A percentile compares a stretch with the other conserved stretches of the same genome.
These are phyloP conservation scores for Oehlia diaphana DNA, from an alignment of 192 early-diverging fungal species.

Conservation along the genomic window DNA sequence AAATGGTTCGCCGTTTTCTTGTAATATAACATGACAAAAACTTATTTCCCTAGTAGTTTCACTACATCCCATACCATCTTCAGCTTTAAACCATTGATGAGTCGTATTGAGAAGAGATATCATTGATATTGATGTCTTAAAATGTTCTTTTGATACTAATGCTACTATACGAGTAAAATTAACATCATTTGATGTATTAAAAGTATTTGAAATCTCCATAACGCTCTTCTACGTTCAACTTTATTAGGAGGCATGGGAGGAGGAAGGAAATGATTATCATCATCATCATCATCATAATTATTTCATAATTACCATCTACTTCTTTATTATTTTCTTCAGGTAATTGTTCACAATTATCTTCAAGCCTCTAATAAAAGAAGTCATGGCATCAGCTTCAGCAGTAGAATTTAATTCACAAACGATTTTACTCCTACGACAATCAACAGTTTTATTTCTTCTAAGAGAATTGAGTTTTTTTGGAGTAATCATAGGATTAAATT, in stretches of 20 bases:
- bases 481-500: conserved; percentile 13
- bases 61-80: conserved; percentile 9
- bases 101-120: conserved; percentile 23
- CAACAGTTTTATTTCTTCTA: not conserved
- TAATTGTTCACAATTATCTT: not conserved
- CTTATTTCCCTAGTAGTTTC: conserved; percentile 26
- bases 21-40: conserved; percentile 40
- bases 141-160: conserved; percentile 5
- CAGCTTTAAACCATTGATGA: conserved; percentile 30
- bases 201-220: conserved; percentile 25
- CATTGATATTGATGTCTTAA: conserved; percentile 15
- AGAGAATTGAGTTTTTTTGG: conserved; percentile 14
- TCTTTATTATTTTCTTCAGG: too few relatives aligned
- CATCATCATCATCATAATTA: not conserved
- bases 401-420: not conserved
- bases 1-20: conserved; percentile 35
- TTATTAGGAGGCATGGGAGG: conserved; percentile 13
- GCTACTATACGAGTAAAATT: conserved; percentile 30
- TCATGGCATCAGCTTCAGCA: too few relatives aligned
- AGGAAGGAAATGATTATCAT: not conserved
- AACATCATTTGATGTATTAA: conserved; percentile 29
- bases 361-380: too few relatives aligned
- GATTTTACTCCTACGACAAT: not conserved
- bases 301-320: not conserved
- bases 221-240: conserved; percentile 7